Evolutionary conservation across 2,329 filamentous ascomycete species (phyloP).

Genomic region (Exserohilum turcica): DNA sequence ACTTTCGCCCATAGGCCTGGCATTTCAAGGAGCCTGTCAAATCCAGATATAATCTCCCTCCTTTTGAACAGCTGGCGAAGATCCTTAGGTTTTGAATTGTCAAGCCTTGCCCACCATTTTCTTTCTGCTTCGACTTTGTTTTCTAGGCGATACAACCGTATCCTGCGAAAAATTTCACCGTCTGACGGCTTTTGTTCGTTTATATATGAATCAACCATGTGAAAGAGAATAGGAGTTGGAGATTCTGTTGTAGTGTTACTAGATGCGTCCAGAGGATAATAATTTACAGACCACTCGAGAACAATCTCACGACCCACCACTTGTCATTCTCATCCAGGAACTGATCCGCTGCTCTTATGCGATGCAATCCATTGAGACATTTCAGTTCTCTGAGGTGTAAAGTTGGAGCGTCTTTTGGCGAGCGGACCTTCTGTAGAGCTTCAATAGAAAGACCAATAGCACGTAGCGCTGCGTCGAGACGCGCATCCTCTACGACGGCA

Average conservation of each 20-base stretch:
- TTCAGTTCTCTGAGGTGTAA: slow-evolving; percentile 7
- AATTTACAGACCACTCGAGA: slow-evolving; percentile 15
- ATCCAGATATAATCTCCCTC: slow-evolving; percentile 11
- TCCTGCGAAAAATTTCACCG: slow-evolving; percentile 29
- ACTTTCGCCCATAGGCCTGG: slow-evolving; percentile 23
- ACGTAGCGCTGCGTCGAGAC: slow-evolving; percentile 9
- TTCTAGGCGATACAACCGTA: slow-evolving; percentile 19
- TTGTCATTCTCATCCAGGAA: slow-evolving; percentile 27
- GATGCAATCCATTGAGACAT: slow-evolving; percentile 23
- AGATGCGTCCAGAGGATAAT: background rate
- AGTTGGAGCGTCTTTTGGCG: background rate
- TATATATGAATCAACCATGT: slow-evolving; percentile 3
- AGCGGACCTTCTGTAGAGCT: background rate
- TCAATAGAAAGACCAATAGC: background rate
- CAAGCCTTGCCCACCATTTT: slow-evolving; percentile 23
- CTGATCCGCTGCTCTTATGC: slow-evolving; percentile 16
- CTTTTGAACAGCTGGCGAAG: slow-evolving; percentile 22
- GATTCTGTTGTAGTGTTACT: background rate
- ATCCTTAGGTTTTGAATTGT: slow-evolving; percentile 27
- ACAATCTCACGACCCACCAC: slow-evolving; percentile 27
- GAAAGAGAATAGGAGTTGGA: background rate
- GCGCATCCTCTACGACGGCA: slow-evolving; percentile 15
- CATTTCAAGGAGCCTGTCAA: slow-evolving; percentile 24
- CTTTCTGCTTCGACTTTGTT: slow-evolving; percentile 16
- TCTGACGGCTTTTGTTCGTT: slow-evolving; percentile 26